Evolutionary conservation across 2,329 filamentous ascomycete species (phyloP), one percentile per base, ranked within the genome.

Genomic region (Stachybotrys elegans): DNA sequence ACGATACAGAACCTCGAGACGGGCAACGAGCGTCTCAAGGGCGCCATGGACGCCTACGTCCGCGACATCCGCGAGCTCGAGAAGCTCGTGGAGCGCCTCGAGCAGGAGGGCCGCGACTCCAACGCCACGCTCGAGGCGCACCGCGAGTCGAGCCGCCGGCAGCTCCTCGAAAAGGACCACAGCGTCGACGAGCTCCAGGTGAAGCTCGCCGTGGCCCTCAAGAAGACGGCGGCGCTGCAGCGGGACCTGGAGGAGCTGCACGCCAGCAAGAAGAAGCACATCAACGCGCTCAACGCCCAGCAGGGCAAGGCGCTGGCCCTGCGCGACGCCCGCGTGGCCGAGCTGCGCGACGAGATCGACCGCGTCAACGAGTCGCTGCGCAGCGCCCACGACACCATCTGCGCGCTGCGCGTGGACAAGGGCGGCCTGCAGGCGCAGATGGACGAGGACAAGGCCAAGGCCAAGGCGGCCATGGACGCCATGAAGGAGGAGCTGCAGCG

Each of bases 1-100:
- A 58, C 58, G 6, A 67, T 77, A 39, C 53, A 57, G 4, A 75
- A 76, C 46, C 68, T 79, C 0, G 72, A 80, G 41, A 52, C 71
- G 2, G 71, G 69, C 20, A 68, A 78, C 14, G 65, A 72, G 42
- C 61, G 76, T 2, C 68, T 83, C 14, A 71, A 72, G 55, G 66
- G 67, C 13, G 76, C 78, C 0, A 66, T 78, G 0, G 71, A 72
- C 17, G 67, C 68, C 2, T 83, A 83, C 53, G 58, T 71, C 8
- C 67, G 71, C 4, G 79, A 83, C 47, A 67, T 82, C 0, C 54
- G 59, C 0, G 73, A 78, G 55, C 67, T 83, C 0, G 78, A 83
- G 57, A 53, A 46, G 2, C 64, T 80, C 1, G 73, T 80, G 17
- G 62, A 69, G 47, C 57, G 61, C 5, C 59, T 81, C 44, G 78